Evolutionary conservation across 2,329 filamentous ascomycete genomes (phyloP).

Genomic region (Epichloe bromicola): DNA sequence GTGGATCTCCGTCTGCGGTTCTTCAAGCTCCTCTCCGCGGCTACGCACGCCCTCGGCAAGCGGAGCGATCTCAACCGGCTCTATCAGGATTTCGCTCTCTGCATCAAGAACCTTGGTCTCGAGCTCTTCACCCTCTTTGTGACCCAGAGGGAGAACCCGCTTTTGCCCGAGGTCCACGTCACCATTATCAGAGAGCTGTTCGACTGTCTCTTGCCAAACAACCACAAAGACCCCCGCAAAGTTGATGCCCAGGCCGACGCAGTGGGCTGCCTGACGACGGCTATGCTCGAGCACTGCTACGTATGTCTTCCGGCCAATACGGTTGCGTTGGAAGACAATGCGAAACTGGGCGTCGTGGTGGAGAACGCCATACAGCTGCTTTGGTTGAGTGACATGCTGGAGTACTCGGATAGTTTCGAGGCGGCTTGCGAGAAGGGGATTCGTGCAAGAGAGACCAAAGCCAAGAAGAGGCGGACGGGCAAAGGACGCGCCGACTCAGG

Average conservation of each 20-base stretch:
- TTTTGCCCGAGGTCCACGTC: conserved; percentile 27
- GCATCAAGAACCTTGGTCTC: conserved; percentile 45
- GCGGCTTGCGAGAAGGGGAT: conserved; percentile 33
- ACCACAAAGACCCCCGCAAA: conserved; percentile 27
- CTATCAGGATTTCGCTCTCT: conserved; percentile 44
- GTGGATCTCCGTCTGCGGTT: conserved; percentile 49
- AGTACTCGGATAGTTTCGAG: conserved; percentile 23
- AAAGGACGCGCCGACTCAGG: conserved; percentile 18
- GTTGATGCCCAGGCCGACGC: conserved; percentile 24
- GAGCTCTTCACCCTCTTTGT: conserved; percentile 42
- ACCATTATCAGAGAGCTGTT: conserved; percentile 33
- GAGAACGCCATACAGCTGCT: conserved; percentile 50
- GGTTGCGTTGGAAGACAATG: conserved; percentile 51
- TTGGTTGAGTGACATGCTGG: conserved; percentile 22
- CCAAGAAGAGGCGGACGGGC: conserved; percentile 27
- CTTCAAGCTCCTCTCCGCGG: conserved; percentile 41
- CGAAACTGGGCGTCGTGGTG: conserved; percentile 55
- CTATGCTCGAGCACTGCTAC: conserved; percentile 44
- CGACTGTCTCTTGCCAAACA: conserved; percentile 29
- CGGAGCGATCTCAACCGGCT: conserved; percentile 35
- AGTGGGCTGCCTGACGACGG: conserved; percentile 26
- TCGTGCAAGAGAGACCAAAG: conserved; percentile 33
- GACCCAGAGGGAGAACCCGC: conserved; percentile 22
- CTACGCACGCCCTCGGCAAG: conserved; percentile 31
- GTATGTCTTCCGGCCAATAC: conserved; percentile 53